phyloP scores from a whole-genome alignment of 345 rosid species.

The Eucalyptus polybractea region DNA sequence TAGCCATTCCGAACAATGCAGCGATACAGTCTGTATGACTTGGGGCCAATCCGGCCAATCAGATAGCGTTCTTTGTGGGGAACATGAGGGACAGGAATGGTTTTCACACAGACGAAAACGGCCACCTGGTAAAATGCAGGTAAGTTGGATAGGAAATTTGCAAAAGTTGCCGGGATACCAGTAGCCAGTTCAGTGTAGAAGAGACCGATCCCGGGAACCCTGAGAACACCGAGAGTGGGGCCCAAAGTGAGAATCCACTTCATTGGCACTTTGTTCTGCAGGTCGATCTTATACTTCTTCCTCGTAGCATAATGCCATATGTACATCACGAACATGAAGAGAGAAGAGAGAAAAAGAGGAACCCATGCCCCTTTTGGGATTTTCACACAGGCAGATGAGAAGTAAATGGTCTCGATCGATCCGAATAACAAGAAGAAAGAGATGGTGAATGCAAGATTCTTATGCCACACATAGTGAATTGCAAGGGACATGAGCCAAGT shows the following conservation, averaged over 20 bases:
- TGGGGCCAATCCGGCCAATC: slow-evolving; percentile 84
- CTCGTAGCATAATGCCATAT: slow-evolving; percentile 83
- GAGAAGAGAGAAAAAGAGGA: slow-evolving; percentile 46
- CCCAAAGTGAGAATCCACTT: slow-evolving; percentile 71
- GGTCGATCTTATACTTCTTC: slow-evolving; percentile 69
- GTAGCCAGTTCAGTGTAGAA: slow-evolving; percentile 70
- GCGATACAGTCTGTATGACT: slow-evolving; percentile 79
- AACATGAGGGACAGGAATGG: slow-evolving; percentile 78
- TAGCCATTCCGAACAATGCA: slow-evolving; percentile 83
- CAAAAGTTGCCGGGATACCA: slow-evolving; percentile 74
- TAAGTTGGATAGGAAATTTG: slow-evolving; percentile 70
- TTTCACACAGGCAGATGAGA: slow-evolving; percentile 42
- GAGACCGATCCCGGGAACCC: slow-evolving; percentile 91
- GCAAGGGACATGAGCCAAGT: slow-evolving; percentile 67
- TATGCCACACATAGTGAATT: slow-evolving; percentile 63
- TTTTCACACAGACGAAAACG: slow-evolving; percentile 74
- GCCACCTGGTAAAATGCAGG: slow-evolving; percentile 91
- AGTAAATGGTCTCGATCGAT: slow-evolving; percentile 51
- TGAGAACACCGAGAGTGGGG: slow-evolving; percentile 77
- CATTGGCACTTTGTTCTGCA: slow-evolving; percentile 73
- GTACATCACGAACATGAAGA: slow-evolving; percentile 36
- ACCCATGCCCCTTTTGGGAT: slow-evolving; percentile 80
- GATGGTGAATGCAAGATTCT: slow-evolving; percentile 31
- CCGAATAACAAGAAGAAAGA: slow-evolving; percentile 54
- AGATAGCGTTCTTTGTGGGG: slow-evolving; percentile 79